Percentiles rank a stretch among this genome's conserved stretches.
Conservation (phyloP, 192 early-diverging fungal species). For the Podila verticillata region DNA sequence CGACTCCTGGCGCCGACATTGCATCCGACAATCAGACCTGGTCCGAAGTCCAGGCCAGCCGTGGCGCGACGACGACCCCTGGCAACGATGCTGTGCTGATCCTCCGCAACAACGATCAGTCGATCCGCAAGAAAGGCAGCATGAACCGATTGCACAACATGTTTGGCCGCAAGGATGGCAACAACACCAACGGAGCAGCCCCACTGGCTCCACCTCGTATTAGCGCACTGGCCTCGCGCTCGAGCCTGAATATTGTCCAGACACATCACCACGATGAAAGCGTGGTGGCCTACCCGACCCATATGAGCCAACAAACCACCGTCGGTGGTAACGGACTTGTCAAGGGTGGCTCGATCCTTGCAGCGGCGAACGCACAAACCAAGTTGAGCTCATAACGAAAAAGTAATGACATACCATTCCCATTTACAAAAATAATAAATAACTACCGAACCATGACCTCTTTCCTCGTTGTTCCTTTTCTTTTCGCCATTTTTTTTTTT, state of each 20-base stretch:
- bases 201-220: neutral
- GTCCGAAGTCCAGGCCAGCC: conserved; percentile 31
- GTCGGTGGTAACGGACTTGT: conserved; percentile 2
- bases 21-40: conserved; percentile 41
- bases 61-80: neutral
- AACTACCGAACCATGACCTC: neutral
- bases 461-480: neutral
- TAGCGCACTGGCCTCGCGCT: neutral
- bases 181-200: neutral
- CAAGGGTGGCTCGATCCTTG: conserved; percentile 10
- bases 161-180: conserved; percentile 23
- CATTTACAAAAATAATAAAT: neutral
- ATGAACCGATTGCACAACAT: conserved; percentile 23
- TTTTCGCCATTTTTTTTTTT: neutral
- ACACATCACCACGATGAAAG: neutral
- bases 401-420: neutral
- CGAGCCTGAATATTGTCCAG: neutral
- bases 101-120: conserved; percentile 32
- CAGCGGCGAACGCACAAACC: neutral
- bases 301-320: neutral
- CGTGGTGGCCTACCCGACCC: conserved; percentile 2
- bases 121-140: conserved; percentile 25
- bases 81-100: conserved; percentile 19
- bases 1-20: conserved; percentile 12
- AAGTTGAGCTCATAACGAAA: neutral